Evolutionary conservation across 2,329 filamentous ascomycete species (phyloP), one percentile per base, ranked within the genome.

Genomic region (Microcera coccophila): DNA sequence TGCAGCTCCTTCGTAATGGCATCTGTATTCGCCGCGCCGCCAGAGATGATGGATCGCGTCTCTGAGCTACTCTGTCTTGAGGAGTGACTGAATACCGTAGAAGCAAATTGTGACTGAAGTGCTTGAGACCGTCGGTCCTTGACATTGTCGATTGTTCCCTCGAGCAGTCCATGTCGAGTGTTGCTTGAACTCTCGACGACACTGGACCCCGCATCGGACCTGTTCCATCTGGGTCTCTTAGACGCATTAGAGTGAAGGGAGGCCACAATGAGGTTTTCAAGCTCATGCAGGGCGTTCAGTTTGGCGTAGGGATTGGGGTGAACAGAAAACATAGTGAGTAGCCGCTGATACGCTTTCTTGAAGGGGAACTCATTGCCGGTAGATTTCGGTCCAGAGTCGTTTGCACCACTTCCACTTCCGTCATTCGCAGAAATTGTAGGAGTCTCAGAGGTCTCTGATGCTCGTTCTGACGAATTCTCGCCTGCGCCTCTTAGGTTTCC

Each of bases 221-320:
- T 54, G 29, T 62, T 68, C 58, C 63, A 66, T 37, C 62, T 58
- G 3, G 62, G 52, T 38, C 59, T 62, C 47, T 61, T 67, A 3
- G 64, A 56, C 10, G 16, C 33, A 10, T 61, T 58, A 3, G 63
- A 61, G 19, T 62, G 47, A 22, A 91, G 67, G 0, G 85, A 91
- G 1, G 87, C 86, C 19, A 87, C 72, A 43, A 95, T 87, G 35
- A 98, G 75, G 32, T 85, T 81, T 58, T 94, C 84, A 4, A 98
- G 74, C 62, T 96, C 89, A 47, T 85, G 82, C 4, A 97, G 72
- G 1, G 87, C 85, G 51, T 85, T 84, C 11, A 98, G 76, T 65
- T 98, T 98, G 17, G 81, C 77, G 53, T 86, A 86, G 0, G 93
- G 93, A 59, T 93, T 95, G 0, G 88, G 87, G 52, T 94, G 87